Base-by-base conservation (phyloP, 129 eudicot genomes). In the Arctium lappa region DNA sequence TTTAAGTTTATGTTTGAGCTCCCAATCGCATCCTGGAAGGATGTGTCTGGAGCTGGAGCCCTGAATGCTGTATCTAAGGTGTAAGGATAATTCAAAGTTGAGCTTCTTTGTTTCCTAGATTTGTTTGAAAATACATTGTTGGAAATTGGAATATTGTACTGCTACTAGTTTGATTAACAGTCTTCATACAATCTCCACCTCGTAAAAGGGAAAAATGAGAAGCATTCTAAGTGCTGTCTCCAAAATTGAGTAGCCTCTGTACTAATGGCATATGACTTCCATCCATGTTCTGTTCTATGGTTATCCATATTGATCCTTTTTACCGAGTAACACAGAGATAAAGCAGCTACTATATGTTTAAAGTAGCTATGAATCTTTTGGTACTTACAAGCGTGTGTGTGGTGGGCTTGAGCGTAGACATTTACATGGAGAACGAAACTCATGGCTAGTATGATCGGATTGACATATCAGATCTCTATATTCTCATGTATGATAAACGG, bases 281-380 rank as follows among this genome's bases (percentile, higher is more conserved):
- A 53, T 53, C 48, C 48, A 8, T 40, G 48, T 40, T 40, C 48
- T 40, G 48, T 40, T 53, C 22, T 13, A 53, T 53, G 63, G 60
- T 13, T 53, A 53, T 15, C 63, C 22, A 53, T 53, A 53, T 13
- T 15, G 63, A 53, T 53, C 6, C 63, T 53, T 53, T 53, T 13
- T 53, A 53, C 22, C 4, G 63, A 53, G 18, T 16, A 78, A 66
- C 82, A 78, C 37, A 62, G 74, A 78, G 38, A 30, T 38, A 78
- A 36, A 5, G 81, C 38, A 78, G 16, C 60, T 42, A 40, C 27
- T 39, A 13, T 78, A 40, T 15, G 42, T 79, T 79, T 16, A 63
- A 77, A 18, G 12, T 46, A 36, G 53, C 12, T 22, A 53, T 53
- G 63, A 53, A 53, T 53, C 22, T 53, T 53, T 53, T 53, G 63